Base-by-base conservation (phyloP, 331 rosid genomes). In the Acacia pycnantha region DNA sequence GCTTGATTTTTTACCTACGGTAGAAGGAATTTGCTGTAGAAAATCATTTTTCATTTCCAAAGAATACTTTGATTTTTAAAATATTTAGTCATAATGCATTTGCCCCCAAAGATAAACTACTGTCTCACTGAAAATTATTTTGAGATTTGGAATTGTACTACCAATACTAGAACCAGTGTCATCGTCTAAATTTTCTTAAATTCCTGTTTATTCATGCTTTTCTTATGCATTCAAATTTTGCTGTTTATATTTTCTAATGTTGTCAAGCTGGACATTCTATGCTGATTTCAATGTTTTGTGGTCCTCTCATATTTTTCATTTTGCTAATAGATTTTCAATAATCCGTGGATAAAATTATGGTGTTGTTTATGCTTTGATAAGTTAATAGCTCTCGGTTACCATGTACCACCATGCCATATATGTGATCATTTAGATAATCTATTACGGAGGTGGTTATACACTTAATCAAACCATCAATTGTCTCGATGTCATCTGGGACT, bases 201-300 rank as follows among this genome's bases (percentile, higher is more conserved):
- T 18, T 68, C 82, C 19, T 44, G 41, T 68, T 76, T 67, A 61
- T 82, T 7, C 61, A 41, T 72, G 31, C 77, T 41, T 61, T 62
- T 54, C 18, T 40, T 73, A 27, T 64, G 46, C 61, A 35, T 67
- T 70, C 50, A 48, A 47, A 73, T 62, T 56, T 33, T 37, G 59
- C 33, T 64, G 47, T 50, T 50, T 81, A 21, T 56, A 44, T 48
- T 59, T 70, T 6, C 69, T 53, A 61, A 58, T 77, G 64, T 68
- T 81, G 59, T 44, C 64, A 76, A 43, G 62, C 40, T 56, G 70
- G 46, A 62, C 13, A 69, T 87, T 67, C 61, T 81, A 18, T 72
- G 73, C 64, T 50, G 79, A 84, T 82, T 79, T 35, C 81, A 50
- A 31, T 64, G 69, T 61, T 81, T 74, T 54, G 35, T 70, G 40